Conservation (phyloP, 257 asterid genomes). For the Nicotiana attenuata region DNA sequence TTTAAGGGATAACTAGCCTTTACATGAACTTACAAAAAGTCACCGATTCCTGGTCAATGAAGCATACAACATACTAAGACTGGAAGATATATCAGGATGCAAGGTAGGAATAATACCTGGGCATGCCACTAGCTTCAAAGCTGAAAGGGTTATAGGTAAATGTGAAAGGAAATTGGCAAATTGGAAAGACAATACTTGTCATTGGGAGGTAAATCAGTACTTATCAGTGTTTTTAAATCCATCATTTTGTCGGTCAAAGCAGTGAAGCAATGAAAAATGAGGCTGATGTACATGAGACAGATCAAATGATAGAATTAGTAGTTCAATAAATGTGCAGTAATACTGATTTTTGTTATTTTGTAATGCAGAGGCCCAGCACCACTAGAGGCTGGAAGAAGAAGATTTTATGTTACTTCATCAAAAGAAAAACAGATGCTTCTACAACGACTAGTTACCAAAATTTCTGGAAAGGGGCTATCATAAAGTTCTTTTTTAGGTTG, state of each 20-base stretch:
- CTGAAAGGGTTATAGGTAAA: background rate
- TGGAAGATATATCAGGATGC: background rate
- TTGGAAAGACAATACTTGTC: background rate
- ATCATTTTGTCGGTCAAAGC: background rate
- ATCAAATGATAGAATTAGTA: background rate
- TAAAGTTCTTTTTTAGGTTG: background rate
- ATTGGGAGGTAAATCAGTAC: background rate
- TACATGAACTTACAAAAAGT: background rate
- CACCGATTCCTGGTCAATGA: background rate
- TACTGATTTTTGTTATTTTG: background rate
- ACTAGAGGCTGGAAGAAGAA: background rate
- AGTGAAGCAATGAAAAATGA: background rate
- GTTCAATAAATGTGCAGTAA: background rate
- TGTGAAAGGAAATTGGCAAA: background rate
- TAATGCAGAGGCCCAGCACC: background rate
- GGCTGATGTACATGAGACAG: background rate
- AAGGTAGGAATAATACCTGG: background rate
- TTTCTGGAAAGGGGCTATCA: background rate
- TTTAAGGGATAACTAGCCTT: background rate
- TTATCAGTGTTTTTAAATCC: background rate
- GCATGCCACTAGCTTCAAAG: background rate
- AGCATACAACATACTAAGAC: background rate
- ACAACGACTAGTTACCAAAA: background rate
- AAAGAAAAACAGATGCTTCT: background rate
- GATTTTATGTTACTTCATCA: background rate